Conservation (phyloP, 495 filamentous ascomycete species). For the Cryomyces minteri region DNA sequence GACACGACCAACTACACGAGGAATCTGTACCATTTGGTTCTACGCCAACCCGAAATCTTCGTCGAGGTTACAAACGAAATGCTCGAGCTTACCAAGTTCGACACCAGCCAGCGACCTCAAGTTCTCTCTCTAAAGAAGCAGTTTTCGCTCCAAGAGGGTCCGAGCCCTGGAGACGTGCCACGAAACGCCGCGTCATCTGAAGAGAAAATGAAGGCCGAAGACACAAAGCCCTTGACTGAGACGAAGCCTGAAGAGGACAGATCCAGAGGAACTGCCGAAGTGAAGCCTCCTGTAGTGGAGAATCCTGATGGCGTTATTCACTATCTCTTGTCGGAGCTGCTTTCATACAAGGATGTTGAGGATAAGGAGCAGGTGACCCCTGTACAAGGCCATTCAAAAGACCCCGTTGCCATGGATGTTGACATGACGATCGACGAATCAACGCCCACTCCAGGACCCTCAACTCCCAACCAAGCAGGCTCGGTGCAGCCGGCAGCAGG, state of each 20-base stretch:
- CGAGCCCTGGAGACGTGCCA: no score
- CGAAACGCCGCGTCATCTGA: neutral
- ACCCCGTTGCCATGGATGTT: constrained; percentile 28
- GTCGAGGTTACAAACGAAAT: constrained; percentile 82
- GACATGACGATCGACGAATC: constrained; percentile 22
- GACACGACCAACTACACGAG: constrained; percentile 60
- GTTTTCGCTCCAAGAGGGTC: neutral
- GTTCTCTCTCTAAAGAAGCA: constrained; percentile 35
- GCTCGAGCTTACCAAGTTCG: constrained; percentile 46
- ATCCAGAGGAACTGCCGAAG: constrained; percentile 41
- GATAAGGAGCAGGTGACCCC: constrained; percentile 41
- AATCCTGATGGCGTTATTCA: constrained; percentile 92
- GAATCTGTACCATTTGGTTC: constrained; percentile 60
- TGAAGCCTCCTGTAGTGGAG: constrained; percentile 73
- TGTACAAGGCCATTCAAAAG: constrained; percentile 5
- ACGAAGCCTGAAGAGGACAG: constrained; percentile 17
- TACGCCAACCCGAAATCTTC: constrained; percentile 74
- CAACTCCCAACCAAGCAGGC: constrained; percentile 10
- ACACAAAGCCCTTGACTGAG: constrained; percentile 27
- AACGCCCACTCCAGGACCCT: constrained; percentile 24
- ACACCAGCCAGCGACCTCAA: constrained; percentile 37
- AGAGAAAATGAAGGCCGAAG: constrained; percentile 14
- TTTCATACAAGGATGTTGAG: constrained; percentile 82
- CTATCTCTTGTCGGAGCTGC: constrained; percentile 82
- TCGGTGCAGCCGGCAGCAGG: constrained; percentile 7